Evolutionary conservation across 257 asterid species (phyloP).

Genomic region (Solanum sitiens): DNA sequence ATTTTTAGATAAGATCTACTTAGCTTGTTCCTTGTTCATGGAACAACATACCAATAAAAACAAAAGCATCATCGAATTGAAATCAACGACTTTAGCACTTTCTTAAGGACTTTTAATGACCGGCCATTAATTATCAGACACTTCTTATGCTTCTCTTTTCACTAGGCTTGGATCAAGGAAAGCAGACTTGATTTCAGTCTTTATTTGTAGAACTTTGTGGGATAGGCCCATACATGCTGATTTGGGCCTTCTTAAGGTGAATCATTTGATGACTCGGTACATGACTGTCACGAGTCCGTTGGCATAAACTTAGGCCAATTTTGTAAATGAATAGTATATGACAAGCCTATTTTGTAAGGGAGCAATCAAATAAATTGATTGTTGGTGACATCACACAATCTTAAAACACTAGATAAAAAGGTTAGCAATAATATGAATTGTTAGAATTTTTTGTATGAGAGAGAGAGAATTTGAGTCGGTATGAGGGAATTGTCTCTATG

Average conservation of each 20-base stretch:
- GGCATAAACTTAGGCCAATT: not conserved
- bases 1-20: not conserved
- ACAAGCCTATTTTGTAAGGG: not conserved
- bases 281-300: not conserved
- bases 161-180: too few species aligned
- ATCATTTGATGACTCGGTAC: not conserved
- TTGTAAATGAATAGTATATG: too few species aligned
- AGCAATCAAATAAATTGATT: not conserved
- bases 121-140: not conserved
- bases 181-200: too few species aligned
- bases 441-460: not conserved
- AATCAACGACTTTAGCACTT: not conserved
- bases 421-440: not conserved
- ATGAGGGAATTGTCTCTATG: not conserved
- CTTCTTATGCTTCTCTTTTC: not conserved
- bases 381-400: too few species aligned
- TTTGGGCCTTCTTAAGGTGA: not conserved
- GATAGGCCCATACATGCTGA: not conserved
- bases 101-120: not conserved
- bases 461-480: not conserved
- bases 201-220: not conserved
- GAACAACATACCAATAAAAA: not conserved
- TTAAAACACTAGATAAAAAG: too few species aligned
- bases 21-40: not conserved
- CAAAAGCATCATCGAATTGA: not conserved